Base-by-base conservation (phyloP, 2,329 filamentous ascomycete genomes). In the Diaporthe sp. region DNA sequence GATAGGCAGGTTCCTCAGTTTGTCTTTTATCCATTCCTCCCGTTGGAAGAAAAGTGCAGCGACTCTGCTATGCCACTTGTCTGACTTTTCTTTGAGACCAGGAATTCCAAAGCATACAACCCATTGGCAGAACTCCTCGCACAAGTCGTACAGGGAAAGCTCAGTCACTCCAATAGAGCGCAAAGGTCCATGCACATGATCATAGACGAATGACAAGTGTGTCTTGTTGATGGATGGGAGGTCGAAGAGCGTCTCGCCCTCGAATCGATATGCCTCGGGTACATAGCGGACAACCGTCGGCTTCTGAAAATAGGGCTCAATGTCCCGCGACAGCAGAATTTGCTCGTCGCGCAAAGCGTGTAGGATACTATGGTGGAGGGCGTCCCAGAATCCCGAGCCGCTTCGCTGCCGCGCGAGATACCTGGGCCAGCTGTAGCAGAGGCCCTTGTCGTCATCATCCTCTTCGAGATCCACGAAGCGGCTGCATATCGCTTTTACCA, bases 181-280 rank as follows among this genome's bases (percentile, higher is more conserved):
- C 15, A 58, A 38, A 38, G 9, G 8, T 33, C n/a, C 33, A 38
- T 25, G 2, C 6, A 58, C 55, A 58, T 58, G 55, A 38, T 58
- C 55, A 38, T 58, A 58, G 10, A 10, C 33, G 55, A 58, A 58
- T 58, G 55, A 58, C n/a, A 58, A n/a, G 9, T 58, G 55, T 38
- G 33, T 58, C 55, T 35, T 38, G 55, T 58, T 58, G 33, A 58
- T 58, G 2, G 55, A 38, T 38, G 30, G 55, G 55, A 38, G 55
- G 55, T 58, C 55, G 55, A 58, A 58, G 8, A 58, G 55, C 38
- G 33, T 58, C 28, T 38, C 19, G 19, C 19, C 19, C 9, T 58
- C 4, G 33, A 58, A 58, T n/a, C 55, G 55, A 25, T 38, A 58
- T 58, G 19, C 10, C 19, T 58, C 6, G 2, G 55, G 55, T 38